phyloP scores from a whole-genome alignment of 2,329 filamentous ascomycete genomes.

The Stromatinia cepivora region DNA sequence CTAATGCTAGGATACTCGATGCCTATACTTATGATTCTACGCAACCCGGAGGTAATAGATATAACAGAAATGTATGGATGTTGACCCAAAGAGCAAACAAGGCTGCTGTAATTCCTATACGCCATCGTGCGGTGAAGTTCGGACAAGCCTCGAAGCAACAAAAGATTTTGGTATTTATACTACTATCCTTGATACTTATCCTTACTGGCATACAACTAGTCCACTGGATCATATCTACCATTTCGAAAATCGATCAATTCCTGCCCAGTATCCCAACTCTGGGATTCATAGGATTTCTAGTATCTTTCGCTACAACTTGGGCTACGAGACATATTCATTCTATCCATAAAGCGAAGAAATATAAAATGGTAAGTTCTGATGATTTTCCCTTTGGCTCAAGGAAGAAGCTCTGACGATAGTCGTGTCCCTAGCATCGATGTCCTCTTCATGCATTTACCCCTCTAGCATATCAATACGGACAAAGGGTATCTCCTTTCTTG shows the following conservation, averaged over 20 bases:
- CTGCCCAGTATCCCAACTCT: slow-evolving; percentile 27
- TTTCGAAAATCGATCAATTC: slow-evolving; percentile 1
- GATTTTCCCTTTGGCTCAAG: neutral
- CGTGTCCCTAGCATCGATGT: slow-evolving; percentile 4
- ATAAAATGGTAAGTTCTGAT: slow-evolving; percentile 8
- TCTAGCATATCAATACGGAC: neutral
- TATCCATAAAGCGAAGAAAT: neutral
- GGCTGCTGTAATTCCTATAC: neutral
- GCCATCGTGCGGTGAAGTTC: neutral
- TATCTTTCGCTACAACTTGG: slow-evolving; percentile 30
- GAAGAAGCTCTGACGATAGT: neutral
- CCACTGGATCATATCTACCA: neutral
- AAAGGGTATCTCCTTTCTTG: neutral
- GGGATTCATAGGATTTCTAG: slow-evolving; percentile 32
- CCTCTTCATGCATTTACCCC: slow-evolving; percentile 12
- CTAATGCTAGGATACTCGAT: slow-evolving; percentile 7
- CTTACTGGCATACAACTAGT: neutral
- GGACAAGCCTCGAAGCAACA: neutral
- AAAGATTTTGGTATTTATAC: neutral
- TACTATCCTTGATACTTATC: neutral
- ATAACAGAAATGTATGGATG: slow-evolving; percentile 1
- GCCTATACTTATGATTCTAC: slow-evolving; percentile 25
- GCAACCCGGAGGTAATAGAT: slow-evolving; percentile 25
- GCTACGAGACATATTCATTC: slow-evolving; percentile 27
- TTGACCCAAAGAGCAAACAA: neutral